Evolutionary conservation across 1,284 basidiomycete genomes (phyloP), one percentile per base, ranked within the genome.

Genomic region (Tilletia setariae): DNA sequence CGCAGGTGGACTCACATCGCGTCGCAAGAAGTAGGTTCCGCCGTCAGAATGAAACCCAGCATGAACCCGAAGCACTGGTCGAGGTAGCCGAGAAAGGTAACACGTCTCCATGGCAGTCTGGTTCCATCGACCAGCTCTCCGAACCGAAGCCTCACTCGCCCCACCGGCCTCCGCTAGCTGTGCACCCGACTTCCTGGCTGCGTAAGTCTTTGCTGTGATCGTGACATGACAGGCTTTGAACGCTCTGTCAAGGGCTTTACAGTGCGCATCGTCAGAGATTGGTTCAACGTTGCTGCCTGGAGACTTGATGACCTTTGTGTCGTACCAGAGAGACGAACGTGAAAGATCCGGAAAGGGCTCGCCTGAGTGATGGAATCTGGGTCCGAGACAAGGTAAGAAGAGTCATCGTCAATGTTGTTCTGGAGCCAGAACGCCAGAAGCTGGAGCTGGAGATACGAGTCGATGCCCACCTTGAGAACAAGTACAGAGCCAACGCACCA

Each of bases 381-480:
- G 21, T 25, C 7, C 9, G 19, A 16, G 47, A 16, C 47, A 49
- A 49, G 4, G 47, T 16, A 49, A 49, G 7, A 49, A 11, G 47
- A 49, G 47, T 49, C 47, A 49, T n/a, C 47, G 19, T 40, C 35
- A 40, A 40, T 40, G 35, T 6, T 40, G 6, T 40, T 40, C 6
- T 11, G 4, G 6, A 40, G n/a, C n/a, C n/a, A n/a, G n/a, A n/a
- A n/a, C n/a, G 43, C 43, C 43, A 44, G 43, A 9, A 44, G 43
- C 43, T 44, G 43, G 19, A 44, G 19, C 43, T n/a, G 47, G 4
- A 49, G 19, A 49, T 23, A 49, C 19, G 19, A 49, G 25, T n/a
- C 47, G 19, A 49, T 28, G 23, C 51, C 28, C n/a, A 53, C 51
- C 51, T 53, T 19, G 51, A 53, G 51, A 53, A 53, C 51, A 53